phyloP scores from a whole-genome alignment of 371 early-diverging fungal species.

The Nematocida ausubeli region DNA sequence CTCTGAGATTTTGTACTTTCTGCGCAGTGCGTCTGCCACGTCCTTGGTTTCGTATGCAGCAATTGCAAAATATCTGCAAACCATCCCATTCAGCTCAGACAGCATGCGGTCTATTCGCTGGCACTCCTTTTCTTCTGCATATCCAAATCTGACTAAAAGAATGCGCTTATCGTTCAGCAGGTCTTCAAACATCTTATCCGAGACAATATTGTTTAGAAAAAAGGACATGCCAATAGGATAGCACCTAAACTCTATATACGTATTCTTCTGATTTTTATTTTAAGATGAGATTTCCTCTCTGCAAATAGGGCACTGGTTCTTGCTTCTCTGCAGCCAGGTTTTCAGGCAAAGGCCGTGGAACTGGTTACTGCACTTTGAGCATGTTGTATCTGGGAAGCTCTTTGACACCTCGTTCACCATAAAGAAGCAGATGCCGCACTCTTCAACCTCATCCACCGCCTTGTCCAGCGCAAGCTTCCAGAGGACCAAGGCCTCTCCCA shows the following conservation, averaged over 20 bases:
- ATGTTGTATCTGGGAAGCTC: slow-evolving; percentile 58
- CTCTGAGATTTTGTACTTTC: slow-evolving; percentile 11
- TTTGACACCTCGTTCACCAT: slow-evolving; percentile 59
- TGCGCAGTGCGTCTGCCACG: not conserved
- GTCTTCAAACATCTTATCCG: slow-evolving; percentile 1
- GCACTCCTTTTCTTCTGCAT: not conserved
- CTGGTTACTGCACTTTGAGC: slow-evolving; percentile 61
- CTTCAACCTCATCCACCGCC: slow-evolving; percentile 52
- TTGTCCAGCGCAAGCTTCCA: slow-evolving; percentile 64
- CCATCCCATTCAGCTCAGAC: not conserved
- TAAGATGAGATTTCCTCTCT: slow-evolving; percentile 49
- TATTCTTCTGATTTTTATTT: slow-evolving; percentile 8
- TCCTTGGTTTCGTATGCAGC: slow-evolving; percentile 33
- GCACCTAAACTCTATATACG: not conserved
- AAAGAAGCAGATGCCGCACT: slow-evolving; percentile 67
- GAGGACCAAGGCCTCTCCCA: slow-evolving; percentile 60
- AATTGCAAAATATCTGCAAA: slow-evolving; percentile 22
- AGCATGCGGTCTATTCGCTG: slow-evolving; percentile 16
- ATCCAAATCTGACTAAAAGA: slow-evolving; percentile 44
- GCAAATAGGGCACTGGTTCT: slow-evolving; percentile 63
- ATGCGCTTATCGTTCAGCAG: slow-evolving; percentile 9
- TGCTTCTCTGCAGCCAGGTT: slow-evolving; percentile 57
- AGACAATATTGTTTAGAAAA: slow-evolving; percentile 7
- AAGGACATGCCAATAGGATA: slow-evolving; percentile 23
- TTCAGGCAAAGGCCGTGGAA: slow-evolving; percentile 62